Base-by-base conservation (phyloP, 2,329 filamentous ascomycete genomes). In the Pestalotiopsis sp. region DNA sequence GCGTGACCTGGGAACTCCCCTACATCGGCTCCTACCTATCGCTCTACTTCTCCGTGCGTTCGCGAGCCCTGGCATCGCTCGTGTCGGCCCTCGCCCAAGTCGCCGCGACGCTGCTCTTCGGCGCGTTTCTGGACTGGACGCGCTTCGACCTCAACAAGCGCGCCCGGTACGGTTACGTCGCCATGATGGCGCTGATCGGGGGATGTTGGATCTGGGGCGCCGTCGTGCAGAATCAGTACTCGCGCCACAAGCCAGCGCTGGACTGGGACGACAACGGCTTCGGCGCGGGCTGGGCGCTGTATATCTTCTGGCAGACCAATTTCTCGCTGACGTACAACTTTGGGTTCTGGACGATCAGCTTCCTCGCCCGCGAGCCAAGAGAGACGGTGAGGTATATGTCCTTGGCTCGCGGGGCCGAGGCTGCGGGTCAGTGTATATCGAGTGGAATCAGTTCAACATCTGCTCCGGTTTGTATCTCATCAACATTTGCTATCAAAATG, bases 301-400 rank as follows among this genome's bases (percentile, higher is more conserved):
- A 78, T 65, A 75, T 80, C 17, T 70, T 79, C 44, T 76, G 71
- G 74, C 77, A 77, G 66, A 72, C 77, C 20, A 76, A 76, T 60
- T 78, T 71, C 64, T 72, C 73, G 0, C 67, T 78, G 63, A 73
- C 75, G 7, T 77, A 78, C 66, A 79, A 78, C 66, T 78, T 76
- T 40, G 75, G 75, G 2, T 80, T 78, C 61, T 80, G 77, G 75
- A 68, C 80, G 1, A 72, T 78, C 9, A 74, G 76, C 3, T 77
- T 73, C 24, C 26, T 77, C 24, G 75, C 73, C 9, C 72, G 70
- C 64, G 70, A 73, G 6, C 71, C 74, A 1, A 72, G 66, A 13
- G 75, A 76, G 40, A 69, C 74, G 7, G 70, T 73, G 3, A 66
- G 76, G 24, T 76, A 71, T 24, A 72, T 73, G 60, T 75, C 71